Base-by-base conservation (phyloP, 352 stramenopile species). In the Pythium phragmitis region DNA sequence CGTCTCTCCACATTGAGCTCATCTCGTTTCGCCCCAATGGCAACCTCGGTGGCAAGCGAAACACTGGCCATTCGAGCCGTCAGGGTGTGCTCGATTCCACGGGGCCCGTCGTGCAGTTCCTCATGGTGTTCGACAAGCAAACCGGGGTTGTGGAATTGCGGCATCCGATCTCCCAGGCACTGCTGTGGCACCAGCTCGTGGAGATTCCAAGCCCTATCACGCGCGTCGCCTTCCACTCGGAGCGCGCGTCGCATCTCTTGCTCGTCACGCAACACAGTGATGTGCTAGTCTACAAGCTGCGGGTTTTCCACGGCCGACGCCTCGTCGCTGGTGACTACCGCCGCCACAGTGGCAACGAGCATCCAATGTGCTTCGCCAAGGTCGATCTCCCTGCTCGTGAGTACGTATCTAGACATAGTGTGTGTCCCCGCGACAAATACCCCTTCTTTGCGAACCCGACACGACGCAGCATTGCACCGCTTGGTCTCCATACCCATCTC, bases 241-340 rank as follows among this genome's bases (percentile, higher is more conserved):
- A 69, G 45, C 67, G 67, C 11, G 37, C 61, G 0, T 46, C 56
- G 0, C 51, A 64, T 42, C 50, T 73, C 8, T 26, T 60, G 6
- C n/a, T 73, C 21, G 21, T 61, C 19, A 73, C 61, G 4, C 5
- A 5, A 6, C 37, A 39, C 17, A 53, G 50, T 6, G 43, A 56
- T 3, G 23, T 73, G 0, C 4, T 67, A 5, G 19, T 57, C 17
- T 73, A 73, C 53, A 64, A 66, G 19, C 39, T 69, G 23, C 67
- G 67, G 4, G 54, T 73, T 0, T 69, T 69, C 39, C 61, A 69
- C 34, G 57, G 60, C 11, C 42, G 67, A 37, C 67, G 67, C 8
- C 41, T 67, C 7, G 47, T 67, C 14, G 54, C 57, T 19, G 67
- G 67, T 14, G 61, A 73, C 30, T 66, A 69, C 21, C 47, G 66